Evolutionary conservation across 805 yeast genomes (phyloP).

Genomic region (Wickerhamomyces canadensis): DNA sequence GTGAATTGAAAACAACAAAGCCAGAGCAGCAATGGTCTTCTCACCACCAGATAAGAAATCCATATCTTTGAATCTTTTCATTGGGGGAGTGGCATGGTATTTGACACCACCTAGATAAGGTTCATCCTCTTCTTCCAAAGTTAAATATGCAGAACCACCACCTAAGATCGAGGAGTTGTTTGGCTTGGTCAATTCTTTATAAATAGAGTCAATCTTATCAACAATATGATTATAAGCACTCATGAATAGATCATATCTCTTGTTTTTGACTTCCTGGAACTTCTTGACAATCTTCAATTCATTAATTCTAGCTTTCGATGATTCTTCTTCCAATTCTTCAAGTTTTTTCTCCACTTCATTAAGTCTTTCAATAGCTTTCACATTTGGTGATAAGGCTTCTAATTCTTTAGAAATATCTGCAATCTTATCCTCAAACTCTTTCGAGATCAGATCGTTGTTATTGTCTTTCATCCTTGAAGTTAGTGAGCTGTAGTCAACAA

Average conservation of each 20-base stretch:
- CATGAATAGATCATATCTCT: constrained; percentile 60
- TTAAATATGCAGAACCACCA: constrained; percentile 91
- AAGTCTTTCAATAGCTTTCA: constrained; percentile 72
- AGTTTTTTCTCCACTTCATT: constrained; percentile 59
- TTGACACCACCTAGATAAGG: constrained; percentile 81
- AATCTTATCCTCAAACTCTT: constrained; percentile 34
- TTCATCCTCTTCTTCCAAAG: constrained; percentile 83
- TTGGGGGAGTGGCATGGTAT: constrained; percentile 94
- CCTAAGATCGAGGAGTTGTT: constrained; percentile 52
- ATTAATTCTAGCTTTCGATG: constrained; percentile 50
- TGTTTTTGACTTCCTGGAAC: constrained; percentile 53
- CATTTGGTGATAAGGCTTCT: constrained; percentile 61
- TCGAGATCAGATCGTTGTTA: constrained; percentile 22
- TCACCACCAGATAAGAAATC: constrained; percentile 94
- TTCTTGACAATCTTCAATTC: constrained; percentile 50
- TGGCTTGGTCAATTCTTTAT: constrained; percentile 75
- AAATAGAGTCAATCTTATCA: constrained; percentile 63
- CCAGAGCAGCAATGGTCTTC: constrained; percentile 93
- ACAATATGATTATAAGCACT: constrained; percentile 76
- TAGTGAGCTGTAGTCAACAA: constrained; percentile 48
- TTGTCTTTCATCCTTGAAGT: constrained; percentile 37
- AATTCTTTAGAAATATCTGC: constrained; percentile 29
- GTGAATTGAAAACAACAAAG: constrained; percentile 85
- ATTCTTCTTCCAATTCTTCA: constrained; percentile 58
- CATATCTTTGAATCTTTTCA: constrained; percentile 90